Evolutionary conservation across 805 yeast species (phyloP), one percentile per base, ranked within the genome.

Genomic region (Wickerhamomyces hampshirensis): DNA sequence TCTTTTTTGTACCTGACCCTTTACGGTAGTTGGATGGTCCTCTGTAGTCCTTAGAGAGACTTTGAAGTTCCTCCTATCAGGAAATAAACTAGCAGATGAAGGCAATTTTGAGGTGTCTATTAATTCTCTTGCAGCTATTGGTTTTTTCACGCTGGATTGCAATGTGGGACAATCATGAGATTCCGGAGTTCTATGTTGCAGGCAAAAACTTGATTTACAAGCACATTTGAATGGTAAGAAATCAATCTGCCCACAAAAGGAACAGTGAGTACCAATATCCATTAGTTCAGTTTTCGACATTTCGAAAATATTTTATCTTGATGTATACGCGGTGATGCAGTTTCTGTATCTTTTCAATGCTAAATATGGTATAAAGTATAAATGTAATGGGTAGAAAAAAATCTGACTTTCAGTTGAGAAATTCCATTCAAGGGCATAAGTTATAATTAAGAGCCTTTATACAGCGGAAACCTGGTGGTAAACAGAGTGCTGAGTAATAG

Each of bases 261-360:
- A 40, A 32, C 59, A 54, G 35, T 53, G 58, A 31, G 53, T 54
- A 8, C 59, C 59, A 12, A 54, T 51, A 30, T 54, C 58, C 56
- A 54, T 51, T 12, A 54, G 35, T 18, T 46, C 56, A 12, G 54
- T 51, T 33, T 46, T 50, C 6, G 56, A 49, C 53, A 50, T 46
- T 33, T 28, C 33, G 24, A 8, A 21, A n/a, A n/a, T n/a, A n/a
- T n/a, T n/a, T n/a, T n/a, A n/a, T n/a, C n/a, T n/a, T n/a, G n/a
- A n/a, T n/a, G n/a, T n/a, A n/a, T n/a, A n/a, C n/a, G n/a, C n/a
- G n/a, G n/a, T n/a, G n/a, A n/a, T n/a, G n/a, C n/a, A n/a, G n/a
- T n/a, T n/a, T n/a, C n/a, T n/a, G n/a, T n/a, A n/a, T n/a, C n/a
- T n/a, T n/a, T n/a, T n/a, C n/a, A n/a, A n/a, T n/a, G n/a, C n/a